Evolutionary conservation across 2,329 filamentous ascomycete genomes (phyloP), one percentile per base, ranked within the genome.

Genomic region (Helminthosporium solani): DNA sequence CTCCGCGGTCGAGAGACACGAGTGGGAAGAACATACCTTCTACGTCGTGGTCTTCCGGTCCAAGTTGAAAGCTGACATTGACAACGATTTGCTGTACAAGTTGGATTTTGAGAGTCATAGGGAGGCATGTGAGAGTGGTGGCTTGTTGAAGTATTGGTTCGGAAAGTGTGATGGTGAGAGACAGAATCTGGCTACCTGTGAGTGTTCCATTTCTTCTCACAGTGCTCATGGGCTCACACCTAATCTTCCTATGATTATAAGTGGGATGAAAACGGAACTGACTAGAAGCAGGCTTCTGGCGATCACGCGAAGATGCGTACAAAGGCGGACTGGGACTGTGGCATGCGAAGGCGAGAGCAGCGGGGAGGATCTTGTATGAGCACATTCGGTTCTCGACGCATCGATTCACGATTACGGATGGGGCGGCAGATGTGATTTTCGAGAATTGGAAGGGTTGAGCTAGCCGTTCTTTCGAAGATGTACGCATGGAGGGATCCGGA

Each of bases 131-230:
- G 79, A 79, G 31, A 88, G 84, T 60, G 90, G 90, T 5, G 90
- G 90, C 0, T 80, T 96, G 63, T 72, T 96, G 63, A 95, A 95
- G 70, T 96, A 96, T 71, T 96, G 91, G 90, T 96, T 95, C 68
- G 89, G 90, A 2, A 77, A 74, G 27, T 85, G 86, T 16, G 83
- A 95, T 71, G 73, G 68, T 34, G 76, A 86, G 41, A 78, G 86
- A 51, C 77, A 82, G 62, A 96, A 96, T 72, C 70, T 96, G 60
- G 91, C 91, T 34, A 96, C 90, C 39, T 77, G 75, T 75, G 64
- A 64, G 76, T 72, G 40, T 31, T 12, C n/a, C n/a, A n/a, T n/a
- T n/a, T n/a, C n/a, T n/a, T n/a, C n/a, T n/a, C n/a, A n/a, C n/a
- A n/a, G n/a, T n/a, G n/a, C n/a, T n/a, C n/a, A n/a, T n/a, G n/a